phyloP scores from a whole-genome alignment of 2,329 filamentous ascomycete species.

The Ophiostoma novo-ulmi region DNA sequence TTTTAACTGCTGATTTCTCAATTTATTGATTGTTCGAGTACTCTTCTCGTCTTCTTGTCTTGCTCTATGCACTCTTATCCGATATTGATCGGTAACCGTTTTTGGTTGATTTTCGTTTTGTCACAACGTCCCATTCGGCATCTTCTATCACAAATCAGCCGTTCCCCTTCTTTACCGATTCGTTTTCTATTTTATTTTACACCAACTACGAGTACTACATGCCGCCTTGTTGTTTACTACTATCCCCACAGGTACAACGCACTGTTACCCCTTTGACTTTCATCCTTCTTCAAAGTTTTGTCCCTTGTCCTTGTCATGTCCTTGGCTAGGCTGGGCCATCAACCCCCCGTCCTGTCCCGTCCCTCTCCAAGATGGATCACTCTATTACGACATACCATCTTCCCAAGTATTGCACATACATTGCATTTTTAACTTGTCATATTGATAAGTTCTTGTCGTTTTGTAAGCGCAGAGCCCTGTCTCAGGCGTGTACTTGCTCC shows the following conservation, averaged over 20 bases:
- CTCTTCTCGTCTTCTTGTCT: not conserved
- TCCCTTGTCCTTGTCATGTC: not conserved
- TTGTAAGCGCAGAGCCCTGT: not conserved
- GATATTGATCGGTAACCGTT: not conserved
- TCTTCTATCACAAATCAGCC: not conserved
- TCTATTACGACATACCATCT: not conserved
- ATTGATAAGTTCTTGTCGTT: not conserved
- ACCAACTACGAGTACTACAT: not conserved
- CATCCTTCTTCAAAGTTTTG: not conserved
- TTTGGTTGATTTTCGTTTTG: not conserved
- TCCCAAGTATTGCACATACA: too few species aligned
- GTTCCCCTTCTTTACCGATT: not conserved
- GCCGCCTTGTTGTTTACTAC: not conserved
- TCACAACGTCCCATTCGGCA: not conserved
- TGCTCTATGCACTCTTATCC: not conserved
- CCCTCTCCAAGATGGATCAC: slow-evolving; percentile 1
- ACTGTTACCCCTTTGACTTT: not conserved
- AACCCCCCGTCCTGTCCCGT: not conserved
- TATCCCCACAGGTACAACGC: not conserved
- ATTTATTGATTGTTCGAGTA: too few species aligned
- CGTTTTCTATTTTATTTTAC: not conserved
- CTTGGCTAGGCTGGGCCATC: not conserved
- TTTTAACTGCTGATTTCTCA: not conserved
- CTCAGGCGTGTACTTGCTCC: not conserved
- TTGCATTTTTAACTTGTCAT: not conserved